phyloP scores from a whole-genome alignment of 495 filamentous ascomycete genomes.

The Penicillium silybi region DNA sequence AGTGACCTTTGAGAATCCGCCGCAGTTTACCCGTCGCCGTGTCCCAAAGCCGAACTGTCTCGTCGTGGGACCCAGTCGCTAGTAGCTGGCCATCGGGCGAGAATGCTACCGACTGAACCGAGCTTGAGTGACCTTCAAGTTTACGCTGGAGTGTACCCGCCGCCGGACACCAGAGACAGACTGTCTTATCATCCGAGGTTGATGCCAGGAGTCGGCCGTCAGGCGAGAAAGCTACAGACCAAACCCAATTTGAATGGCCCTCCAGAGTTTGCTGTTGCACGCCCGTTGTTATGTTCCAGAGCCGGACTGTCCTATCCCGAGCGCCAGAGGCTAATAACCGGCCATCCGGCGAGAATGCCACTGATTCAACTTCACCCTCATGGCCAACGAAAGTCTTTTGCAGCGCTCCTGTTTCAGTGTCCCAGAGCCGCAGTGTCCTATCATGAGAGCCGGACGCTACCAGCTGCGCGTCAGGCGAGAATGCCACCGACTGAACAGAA shows the following conservation, averaged over 20 bases:
- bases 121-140: constrained; percentile 16
- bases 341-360: constrained; percentile 24
- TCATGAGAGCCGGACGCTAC: constrained; percentile 31
- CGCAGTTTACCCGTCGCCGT: constrained; percentile 1
- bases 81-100: constrained; percentile 27
- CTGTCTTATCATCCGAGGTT: constrained; percentile 12
- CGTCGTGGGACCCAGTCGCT: constrained; percentile 23
- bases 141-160: constrained; percentile 6
- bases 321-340: too few relatives aligned
- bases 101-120: constrained; percentile 23
- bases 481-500: constrained; percentile 16
- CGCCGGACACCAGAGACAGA: constrained; percentile 23
- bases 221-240: constrained; percentile 16
- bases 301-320: constrained; percentile 14
- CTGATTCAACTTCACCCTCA: constrained; percentile 1
- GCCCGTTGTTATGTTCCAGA: constrained; percentile 25
- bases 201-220: constrained; percentile 15
- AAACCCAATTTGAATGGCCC: background rate
- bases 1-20: too few relatives aligned
- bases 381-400: constrained; percentile 23
- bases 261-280: constrained; percentile 5
- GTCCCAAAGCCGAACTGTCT: constrained; percentile 35
- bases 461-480: constrained; percentile 23
- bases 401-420: constrained; percentile 18
- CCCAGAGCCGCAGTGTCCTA: constrained; percentile 32